Conservation (phyloP, 2,329 filamentous ascomycete genomes). For the Rosellinia necatrix region DNA sequence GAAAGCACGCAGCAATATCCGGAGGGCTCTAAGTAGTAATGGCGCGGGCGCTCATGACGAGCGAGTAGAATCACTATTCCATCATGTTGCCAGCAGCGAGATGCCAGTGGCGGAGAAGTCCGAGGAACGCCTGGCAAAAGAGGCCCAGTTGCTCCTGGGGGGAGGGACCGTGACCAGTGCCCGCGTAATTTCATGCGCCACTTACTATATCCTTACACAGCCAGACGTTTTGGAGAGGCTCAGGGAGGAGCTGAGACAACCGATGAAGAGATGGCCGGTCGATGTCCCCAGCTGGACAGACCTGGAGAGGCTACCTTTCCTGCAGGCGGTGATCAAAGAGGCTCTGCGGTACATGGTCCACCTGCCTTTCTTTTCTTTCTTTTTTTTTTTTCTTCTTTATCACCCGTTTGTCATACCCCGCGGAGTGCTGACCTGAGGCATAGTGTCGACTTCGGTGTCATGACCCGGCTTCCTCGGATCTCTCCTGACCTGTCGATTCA, state of each 20-base stretch:
- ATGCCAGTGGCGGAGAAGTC: constrained; percentile 37
- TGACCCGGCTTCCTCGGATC: constrained; percentile 30
- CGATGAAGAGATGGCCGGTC: constrained; percentile 33
- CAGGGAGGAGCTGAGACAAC: constrained; percentile 32
- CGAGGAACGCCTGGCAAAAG: constrained; percentile 32
- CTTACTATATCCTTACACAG: constrained; percentile 33
- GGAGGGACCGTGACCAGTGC: constrained; percentile 42
- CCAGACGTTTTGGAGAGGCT: constrained; percentile 22
- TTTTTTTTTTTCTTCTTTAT: not conserved
- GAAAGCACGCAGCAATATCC: constrained; percentile 31
- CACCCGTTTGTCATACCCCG: not conserved
- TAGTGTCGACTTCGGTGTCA: constrained; percentile 26
- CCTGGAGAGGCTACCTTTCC: constrained; percentile 44
- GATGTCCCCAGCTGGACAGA: constrained; percentile 31
- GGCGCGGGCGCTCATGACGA: constrained; percentile 20
- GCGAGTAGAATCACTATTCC: constrained; percentile 35
- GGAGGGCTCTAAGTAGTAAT: constrained; percentile 18
- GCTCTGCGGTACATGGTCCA: constrained; percentile 28
- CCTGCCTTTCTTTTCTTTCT: no score
- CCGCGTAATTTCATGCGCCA: constrained; percentile 27
- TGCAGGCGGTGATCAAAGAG: constrained; percentile 38
- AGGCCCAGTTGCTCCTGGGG: constrained; percentile 36
- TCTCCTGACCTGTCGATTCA: constrained; percentile 30
- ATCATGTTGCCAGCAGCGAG: constrained; percentile 36
- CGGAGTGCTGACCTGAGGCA: not conserved